Base-by-base conservation (phyloP, 1,284 basidiomycete genomes). In the Apiotrichum akiyoshidainum region DNA sequence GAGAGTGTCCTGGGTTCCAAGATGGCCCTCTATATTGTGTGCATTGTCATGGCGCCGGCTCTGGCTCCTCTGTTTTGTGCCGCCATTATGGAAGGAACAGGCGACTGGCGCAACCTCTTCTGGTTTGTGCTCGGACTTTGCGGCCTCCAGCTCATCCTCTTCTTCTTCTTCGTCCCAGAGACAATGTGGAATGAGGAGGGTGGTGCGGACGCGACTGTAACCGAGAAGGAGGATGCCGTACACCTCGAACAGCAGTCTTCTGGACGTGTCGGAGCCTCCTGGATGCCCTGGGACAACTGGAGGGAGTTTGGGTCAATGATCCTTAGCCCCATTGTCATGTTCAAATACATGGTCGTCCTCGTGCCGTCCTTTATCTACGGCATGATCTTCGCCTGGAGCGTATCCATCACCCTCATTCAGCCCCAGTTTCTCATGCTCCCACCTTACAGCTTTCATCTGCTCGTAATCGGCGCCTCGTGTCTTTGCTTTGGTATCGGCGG, bases 211-310 rank as follows among this genome's bases (percentile, higher is more conserved):
- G 11, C 14, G 16, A 12, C 41, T 10, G 19, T 21, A 16, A 42
- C 6, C n/a, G 41, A 42, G 41, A 42, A n/a, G 4, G 16, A n/a
- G 4, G 16, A 26, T 4, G 45, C 6, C 21, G 21, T 21, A 6
- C 41, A 44, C 17, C 7, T 19, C 5, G n/a, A 44, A 17, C n/a
- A 17, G 19, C 19, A 5, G 5, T 40, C 21, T 35, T 17, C 19
- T 17, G 35, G 52, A 17, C 51, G 58, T n/a, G 55, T 57, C 2
- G 73, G 74, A 17, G 57, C 63, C 6, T 68, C 69, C 2, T 77
- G 69, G 68, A 70, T 69, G 58, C 75, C 75, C 0, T 76, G 74
- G 72, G 65, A 69, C 46, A 62, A 72, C 35, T 74, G 74, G 1
- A 58, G 47, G 39, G 70, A 71, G 41, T 77, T 69, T 57, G 21